Base-by-base conservation (phyloP, 2,329 filamentous ascomycete genomes). In the Fusarium sp. region DNA sequence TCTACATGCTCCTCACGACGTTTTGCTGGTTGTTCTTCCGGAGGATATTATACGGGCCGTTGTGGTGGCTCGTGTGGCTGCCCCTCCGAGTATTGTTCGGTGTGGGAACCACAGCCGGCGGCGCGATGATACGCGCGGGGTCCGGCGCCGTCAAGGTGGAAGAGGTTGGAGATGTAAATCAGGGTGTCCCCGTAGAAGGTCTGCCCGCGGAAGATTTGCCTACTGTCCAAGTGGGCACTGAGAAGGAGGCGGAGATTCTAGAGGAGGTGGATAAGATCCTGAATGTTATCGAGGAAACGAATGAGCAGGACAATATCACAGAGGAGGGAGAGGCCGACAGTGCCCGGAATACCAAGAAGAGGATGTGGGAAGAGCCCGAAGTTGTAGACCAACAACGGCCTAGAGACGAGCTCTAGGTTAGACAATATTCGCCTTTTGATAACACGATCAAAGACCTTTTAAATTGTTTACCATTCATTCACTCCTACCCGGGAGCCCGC, bases 11-110 rank as follows among this genome's bases (percentile, higher is more conserved):
- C 17, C 79, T 93, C 25, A 89, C 85, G 7, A 98, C 95, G 1
- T 91, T 95, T 47, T 87, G 86, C 33, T 99, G 97, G 97, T 88
- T 99, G 9, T 80, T 98, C 8, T 98, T 97, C 79, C 87, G 97
- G 32, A 87, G 97, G 52, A 86, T 96, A 45, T 80, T 99, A 9
- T 99, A 97, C 85, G 96, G 97, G 0, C 97, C 97, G 2, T 83
- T 94, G 66, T 97, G 94, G 92, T 97, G 95, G 94, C 86, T 98
- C 25, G 83, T 98, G 27, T 96, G 94, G 90, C 85, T 97, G 66
- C 96, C 96, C 2, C 77, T 96, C n/a, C 91, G 91, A 77, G 81
- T 94, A 22, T 72, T 92, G 12, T 92, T 92, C 78, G 90, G 89
- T 32, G 81, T 90, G 62, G 81, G 89, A 15, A 85, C 91, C 68